phyloP scores from a whole-genome alignment of 2,329 filamentous ascomycete species.

The Paraphaeosphaeria sporulosa region DNA sequence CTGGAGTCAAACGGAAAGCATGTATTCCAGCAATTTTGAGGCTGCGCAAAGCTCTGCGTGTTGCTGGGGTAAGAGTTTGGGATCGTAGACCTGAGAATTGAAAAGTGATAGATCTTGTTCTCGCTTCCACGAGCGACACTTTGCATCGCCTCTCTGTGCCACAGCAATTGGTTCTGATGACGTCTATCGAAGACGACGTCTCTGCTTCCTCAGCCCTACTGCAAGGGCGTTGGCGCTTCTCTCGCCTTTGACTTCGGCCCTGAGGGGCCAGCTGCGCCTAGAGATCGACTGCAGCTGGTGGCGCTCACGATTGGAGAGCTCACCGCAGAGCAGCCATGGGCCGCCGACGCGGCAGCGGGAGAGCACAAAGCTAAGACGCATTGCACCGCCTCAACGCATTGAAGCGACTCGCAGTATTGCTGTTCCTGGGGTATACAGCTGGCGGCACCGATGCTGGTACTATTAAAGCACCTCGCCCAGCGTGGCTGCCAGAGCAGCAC shows the following conservation, averaged over 20 bases:
- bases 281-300: constrained; percentile 32
- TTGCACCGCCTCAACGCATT: constrained; percentile 35
- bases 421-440: constrained; percentile 35
- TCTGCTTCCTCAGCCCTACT: constrained; percentile 41
- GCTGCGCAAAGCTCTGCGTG: constrained; percentile 21
- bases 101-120: constrained; percentile 39
- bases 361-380: constrained; percentile 41
- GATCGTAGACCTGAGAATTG: background rate
- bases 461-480: constrained; percentile 43
- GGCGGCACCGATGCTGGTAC: constrained; percentile 28
- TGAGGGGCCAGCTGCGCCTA: constrained; percentile 30
- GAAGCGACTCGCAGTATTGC: constrained; percentile 28
- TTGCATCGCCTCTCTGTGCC: constrained; percentile 11
- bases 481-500: constrained; percentile 29
- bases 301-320: constrained; percentile 35
- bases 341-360: constrained; percentile 33
- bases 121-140: constrained; percentile 10
- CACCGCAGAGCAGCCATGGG: constrained; percentile 41
- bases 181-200: background rate
- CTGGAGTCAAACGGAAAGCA: constrained; percentile 39
- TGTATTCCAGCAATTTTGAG: constrained; percentile 23
- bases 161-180: background rate
- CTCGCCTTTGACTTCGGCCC: constrained; percentile 25
- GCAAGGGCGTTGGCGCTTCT: constrained; percentile 39
- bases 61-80: constrained; percentile 16